A percentile compares a stretch with the other conserved stretches of the same genome.
Evolutionary conservation across 768 basidiomycete species (phyloP).

Genomic region (Macrocybe gigantea): DNA sequence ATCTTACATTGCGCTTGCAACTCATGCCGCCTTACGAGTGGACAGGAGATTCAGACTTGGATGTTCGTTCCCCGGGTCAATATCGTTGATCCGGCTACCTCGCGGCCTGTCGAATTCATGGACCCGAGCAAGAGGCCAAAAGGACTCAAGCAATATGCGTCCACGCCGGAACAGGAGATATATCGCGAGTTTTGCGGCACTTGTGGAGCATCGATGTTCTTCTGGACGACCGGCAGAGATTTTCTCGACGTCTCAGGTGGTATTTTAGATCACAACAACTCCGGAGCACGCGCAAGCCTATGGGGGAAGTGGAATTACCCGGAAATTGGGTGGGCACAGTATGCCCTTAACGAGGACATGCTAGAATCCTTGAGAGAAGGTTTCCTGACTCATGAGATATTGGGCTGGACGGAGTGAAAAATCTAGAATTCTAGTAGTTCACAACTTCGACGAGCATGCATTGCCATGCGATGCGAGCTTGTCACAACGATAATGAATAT

Average conservation of each 20-base stretch:
- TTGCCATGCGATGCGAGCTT: too few species aligned
- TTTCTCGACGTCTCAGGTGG: not conserved
- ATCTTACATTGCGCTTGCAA: not conserved
- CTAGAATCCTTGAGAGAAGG: too few species aligned
- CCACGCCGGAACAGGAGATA: conserved; percentile 3
- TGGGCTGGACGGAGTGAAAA: too few species aligned
- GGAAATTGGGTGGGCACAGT: too few species aligned
- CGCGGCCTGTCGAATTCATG: not conserved
- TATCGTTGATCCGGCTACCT: not conserved
- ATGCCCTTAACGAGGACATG: too few species aligned
- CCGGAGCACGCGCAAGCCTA: too few species aligned
- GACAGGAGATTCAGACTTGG: conserved; percentile 1
- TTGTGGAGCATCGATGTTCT: conserved; percentile 17
- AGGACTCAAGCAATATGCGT: not conserved
- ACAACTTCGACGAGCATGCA: too few species aligned
- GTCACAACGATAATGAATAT: too few species aligned
- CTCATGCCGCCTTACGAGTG: not conserved
- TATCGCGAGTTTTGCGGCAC: conserved; percentile 16
- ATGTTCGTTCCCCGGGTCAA: not conserved
- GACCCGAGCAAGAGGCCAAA: not conserved
- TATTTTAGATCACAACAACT: too few species aligned
- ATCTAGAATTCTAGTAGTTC: too few species aligned
- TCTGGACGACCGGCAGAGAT: conserved; percentile 8
- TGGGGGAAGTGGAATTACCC: too few species aligned
- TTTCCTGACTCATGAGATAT: too few species aligned